phyloP scores from a whole-genome alignment of 1,284 basidiomycete genomes.

The Ceratobasidium sp. region DNA sequence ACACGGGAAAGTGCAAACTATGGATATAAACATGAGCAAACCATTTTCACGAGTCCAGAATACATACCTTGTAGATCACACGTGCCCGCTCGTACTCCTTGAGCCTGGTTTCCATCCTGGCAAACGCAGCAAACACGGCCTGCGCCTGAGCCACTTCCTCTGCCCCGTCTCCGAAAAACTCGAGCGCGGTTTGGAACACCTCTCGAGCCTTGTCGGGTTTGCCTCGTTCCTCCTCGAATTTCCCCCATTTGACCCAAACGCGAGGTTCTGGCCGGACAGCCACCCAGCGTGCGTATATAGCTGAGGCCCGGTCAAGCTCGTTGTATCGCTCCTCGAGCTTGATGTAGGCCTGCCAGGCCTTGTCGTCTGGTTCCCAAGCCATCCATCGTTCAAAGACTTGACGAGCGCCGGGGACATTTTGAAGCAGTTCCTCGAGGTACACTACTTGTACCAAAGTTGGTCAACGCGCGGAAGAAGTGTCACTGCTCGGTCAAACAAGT shows the following conservation, averaged over 20 bases:
- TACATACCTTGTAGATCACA: constrained; percentile 90
- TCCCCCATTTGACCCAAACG: constrained; percentile 97
- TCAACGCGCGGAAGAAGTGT: constrained; percentile 95
- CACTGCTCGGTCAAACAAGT: constrained; percentile 95
- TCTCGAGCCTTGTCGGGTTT: constrained; percentile 90
- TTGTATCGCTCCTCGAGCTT: constrained; percentile 95
- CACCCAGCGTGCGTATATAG: constrained; percentile 95
- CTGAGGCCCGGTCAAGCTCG: constrained; percentile 90
- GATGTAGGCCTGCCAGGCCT: constrained; percentile 98
- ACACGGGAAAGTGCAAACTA: constrained; percentile 93
- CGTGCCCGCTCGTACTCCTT: constrained; percentile 97
- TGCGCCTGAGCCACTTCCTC: constrained; percentile 98
- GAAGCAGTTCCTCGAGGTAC: constrained; percentile 95
- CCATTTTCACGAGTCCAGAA: neutral
- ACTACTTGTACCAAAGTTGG: constrained; percentile 99
- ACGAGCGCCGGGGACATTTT: constrained; percentile 93
- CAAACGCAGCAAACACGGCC: constrained; percentile 94
- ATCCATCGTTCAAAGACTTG: constrained; percentile 99
- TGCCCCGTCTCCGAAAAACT: constrained; percentile 97
- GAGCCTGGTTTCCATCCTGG: constrained; percentile 95
- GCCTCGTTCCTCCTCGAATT: constrained; percentile 93
- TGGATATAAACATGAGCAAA: neutral
- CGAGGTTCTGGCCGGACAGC: constrained; percentile 91
- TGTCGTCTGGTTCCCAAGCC: constrained; percentile 99
- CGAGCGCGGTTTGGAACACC: constrained; percentile 95